These are phyloP conservation scores for Rhodotorula sp. DNA, from an alignment of 1,284 basidiomycete species.

Conservation along the genomic window DNA sequence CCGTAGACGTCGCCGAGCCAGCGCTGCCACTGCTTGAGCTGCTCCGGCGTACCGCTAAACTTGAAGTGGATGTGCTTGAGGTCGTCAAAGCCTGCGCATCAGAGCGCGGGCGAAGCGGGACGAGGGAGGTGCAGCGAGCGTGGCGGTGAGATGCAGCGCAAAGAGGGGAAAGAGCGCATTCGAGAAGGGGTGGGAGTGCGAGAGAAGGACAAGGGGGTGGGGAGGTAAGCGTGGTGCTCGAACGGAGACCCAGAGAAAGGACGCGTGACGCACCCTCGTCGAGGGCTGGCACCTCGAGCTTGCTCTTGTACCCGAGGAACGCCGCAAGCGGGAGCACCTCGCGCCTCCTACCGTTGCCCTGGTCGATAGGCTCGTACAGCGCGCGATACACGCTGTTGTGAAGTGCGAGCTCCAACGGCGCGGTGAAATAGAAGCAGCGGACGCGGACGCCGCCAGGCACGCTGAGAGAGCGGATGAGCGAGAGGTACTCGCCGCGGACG, in stretches of 20 bases:
- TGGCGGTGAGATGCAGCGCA: background rate
- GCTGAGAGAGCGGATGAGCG: constrained; percentile 58
- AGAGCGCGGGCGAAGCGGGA: too few relatives aligned
- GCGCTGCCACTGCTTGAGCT: constrained; percentile 17
- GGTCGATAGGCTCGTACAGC: constrained; percentile 48
- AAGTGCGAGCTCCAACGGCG: constrained; percentile 73
- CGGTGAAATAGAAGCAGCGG: constrained; percentile 66
- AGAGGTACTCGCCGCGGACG: constrained; percentile 70
- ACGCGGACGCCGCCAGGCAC: constrained; percentile 17
- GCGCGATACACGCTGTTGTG: constrained; percentile 55
- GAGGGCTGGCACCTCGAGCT: constrained; percentile 14
- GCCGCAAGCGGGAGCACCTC: constrained; percentile 29
- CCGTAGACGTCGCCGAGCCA: constrained; percentile 29
- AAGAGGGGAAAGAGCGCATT: too few relatives aligned
- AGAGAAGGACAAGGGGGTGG: background rate
- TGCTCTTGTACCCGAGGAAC: constrained; percentile 14
- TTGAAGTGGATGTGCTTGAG: constrained; percentile 74
- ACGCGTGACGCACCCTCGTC: constrained; percentile 24
- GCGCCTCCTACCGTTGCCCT: constrained; percentile 16
- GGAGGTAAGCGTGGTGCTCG: too few relatives aligned
- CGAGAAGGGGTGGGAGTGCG: background rate
- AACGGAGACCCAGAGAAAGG: background rate
- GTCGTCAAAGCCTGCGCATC: constrained; percentile 73
- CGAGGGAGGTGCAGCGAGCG: too few relatives aligned
- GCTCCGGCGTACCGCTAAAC: constrained; percentile 61